A percentile compares a stretch with the other conserved stretches of the same genome.
These are phyloP conservation scores for Diospyros lotus DNA, from an alignment of 148 eudicot species.

Conservation along the genomic window DNA sequence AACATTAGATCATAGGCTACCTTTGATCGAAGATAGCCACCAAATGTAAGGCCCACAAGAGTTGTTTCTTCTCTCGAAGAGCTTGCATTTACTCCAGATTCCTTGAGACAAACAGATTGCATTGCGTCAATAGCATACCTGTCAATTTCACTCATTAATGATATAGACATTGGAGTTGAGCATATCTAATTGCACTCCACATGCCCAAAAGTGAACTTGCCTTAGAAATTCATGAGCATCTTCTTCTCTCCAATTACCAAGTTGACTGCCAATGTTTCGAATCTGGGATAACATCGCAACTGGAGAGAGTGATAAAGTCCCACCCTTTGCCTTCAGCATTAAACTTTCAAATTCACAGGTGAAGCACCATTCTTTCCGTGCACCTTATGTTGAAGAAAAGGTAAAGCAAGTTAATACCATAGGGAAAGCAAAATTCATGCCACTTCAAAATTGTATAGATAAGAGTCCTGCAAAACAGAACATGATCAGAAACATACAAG, in stretches of 20 bases:
- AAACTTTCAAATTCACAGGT: constrained; percentile 75
- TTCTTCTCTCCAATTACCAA: constrained; percentile 75
- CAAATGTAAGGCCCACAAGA: constrained; percentile 79
- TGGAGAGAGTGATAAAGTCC: constrained; percentile 55
- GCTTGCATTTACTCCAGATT: constrained; percentile 44
- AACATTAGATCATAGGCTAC: constrained; percentile 23
- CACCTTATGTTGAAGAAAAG: constrained; percentile 39
- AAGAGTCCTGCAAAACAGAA: background rate
- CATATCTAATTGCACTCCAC: background rate
- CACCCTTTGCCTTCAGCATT: constrained; percentile 48
- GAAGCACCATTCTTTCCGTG: constrained; percentile 75
- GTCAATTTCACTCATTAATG: constrained; percentile 13
- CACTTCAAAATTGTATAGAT: background rate
- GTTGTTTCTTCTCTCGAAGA: constrained; percentile 64
- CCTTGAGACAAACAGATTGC: constrained; percentile 69
- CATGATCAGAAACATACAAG: constrained; percentile 50
- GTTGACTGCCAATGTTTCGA: constrained; percentile 58
- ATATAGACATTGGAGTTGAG: too few species aligned
- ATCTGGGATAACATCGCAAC: constrained; percentile 57
- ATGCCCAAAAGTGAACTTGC: constrained; percentile 23
- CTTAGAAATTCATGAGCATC: constrained; percentile 93
- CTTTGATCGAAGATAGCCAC: constrained; percentile 84
- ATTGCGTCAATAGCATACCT: constrained; percentile 73
- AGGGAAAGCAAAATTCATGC: background rate
- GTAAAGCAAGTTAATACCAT: background rate